Conservation (phyloP, 2,329 filamentous ascomycete species). For the Metarhizium humberi region DNA sequence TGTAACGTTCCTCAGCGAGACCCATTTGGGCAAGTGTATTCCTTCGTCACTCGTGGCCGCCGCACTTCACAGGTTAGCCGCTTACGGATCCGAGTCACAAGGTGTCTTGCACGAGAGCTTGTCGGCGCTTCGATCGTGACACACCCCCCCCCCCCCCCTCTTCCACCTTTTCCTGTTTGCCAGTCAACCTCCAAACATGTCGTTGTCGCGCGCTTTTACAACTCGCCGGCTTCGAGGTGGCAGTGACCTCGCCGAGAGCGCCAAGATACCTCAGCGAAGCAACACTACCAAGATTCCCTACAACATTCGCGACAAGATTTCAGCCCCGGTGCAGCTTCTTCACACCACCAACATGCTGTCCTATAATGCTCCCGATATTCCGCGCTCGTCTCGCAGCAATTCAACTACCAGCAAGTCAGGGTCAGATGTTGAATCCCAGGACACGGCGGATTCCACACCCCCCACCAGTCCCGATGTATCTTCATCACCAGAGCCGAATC, state of each 20-base stretch:
- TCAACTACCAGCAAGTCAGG: constrained; percentile 48
- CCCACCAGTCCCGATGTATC: constrained; percentile 62
- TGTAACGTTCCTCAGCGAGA: constrained; percentile 7
- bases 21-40: not conserved
- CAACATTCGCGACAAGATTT: constrained; percentile 64
- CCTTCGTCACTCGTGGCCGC: not conserved
- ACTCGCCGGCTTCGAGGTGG: constrained; percentile 53
- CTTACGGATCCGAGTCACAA: constrained; percentile 3
- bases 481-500: constrained; percentile 52
- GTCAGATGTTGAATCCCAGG: constrained; percentile 62
- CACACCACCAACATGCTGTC: constrained; percentile 95
- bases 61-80: not conserved
- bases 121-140: not conserved
- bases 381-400: constrained; percentile 39
- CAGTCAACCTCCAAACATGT: constrained; percentile 25
- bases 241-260: constrained; percentile 33
- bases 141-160: constrained; percentile 2
- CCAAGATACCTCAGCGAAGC: constrained; percentile 35
- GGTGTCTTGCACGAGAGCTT: not conserved
- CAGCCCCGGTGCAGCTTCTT: constrained; percentile 73
- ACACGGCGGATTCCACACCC: constrained; percentile 46
- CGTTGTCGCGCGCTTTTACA: constrained; percentile 63
- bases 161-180: not conserved
- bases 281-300: constrained; percentile 38
- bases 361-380: constrained; percentile 85